A percentile compares a stretch with the other conserved stretches of the same genome.
Evolutionary conservation across 176 grass and related monocot species (phyloP).

Genomic region (Musa acuminata): DNA sequence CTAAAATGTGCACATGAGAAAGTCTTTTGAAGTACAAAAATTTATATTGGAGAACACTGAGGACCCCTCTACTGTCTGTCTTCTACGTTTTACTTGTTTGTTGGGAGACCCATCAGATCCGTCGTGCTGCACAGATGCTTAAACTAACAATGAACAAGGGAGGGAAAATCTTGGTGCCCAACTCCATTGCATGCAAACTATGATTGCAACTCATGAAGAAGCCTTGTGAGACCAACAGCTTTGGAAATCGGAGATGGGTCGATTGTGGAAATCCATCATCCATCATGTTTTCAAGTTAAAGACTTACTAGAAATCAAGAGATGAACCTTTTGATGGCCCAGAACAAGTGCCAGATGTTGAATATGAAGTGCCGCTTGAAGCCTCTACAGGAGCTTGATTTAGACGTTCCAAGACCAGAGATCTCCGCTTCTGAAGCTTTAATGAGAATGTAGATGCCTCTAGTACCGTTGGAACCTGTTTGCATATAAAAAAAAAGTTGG

Average conservation of each 20-base stretch:
- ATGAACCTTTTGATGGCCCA: slow-evolving; percentile 42
- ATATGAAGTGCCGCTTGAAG: slow-evolving; percentile 55
- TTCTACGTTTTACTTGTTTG: background rate
- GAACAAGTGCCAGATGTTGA: slow-evolving; percentile 55
- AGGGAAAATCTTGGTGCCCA: too few relatives aligned
- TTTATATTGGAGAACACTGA: too few relatives aligned
- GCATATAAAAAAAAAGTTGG: background rate
- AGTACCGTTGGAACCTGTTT: slow-evolving; percentile 73
- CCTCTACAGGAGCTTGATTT: slow-evolving; percentile 83
- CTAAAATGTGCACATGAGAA: too few relatives aligned
- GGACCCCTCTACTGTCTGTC: too few relatives aligned
- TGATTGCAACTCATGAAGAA: too few relatives aligned
- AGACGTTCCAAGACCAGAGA: slow-evolving; percentile 70
- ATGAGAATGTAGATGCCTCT: slow-evolving; percentile 68
- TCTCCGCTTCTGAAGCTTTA: slow-evolving; percentile 68
- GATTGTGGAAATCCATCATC: background rate
- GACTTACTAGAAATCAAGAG: slow-evolving; percentile 55
- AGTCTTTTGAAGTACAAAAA: too few relatives aligned
- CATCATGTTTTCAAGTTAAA: background rate
- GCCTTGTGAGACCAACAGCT: background rate
- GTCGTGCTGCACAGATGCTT: background rate
- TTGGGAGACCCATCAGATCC: background rate
- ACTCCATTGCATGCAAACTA: too few relatives aligned
- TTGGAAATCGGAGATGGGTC: background rate
- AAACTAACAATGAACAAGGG: background rate